A percentile compares a stretch with the other conserved stretches of the same genome.
phyloP scores from a whole-genome alignment of 495 filamentous ascomycete species.

The Annulohypoxylon bovei region DNA sequence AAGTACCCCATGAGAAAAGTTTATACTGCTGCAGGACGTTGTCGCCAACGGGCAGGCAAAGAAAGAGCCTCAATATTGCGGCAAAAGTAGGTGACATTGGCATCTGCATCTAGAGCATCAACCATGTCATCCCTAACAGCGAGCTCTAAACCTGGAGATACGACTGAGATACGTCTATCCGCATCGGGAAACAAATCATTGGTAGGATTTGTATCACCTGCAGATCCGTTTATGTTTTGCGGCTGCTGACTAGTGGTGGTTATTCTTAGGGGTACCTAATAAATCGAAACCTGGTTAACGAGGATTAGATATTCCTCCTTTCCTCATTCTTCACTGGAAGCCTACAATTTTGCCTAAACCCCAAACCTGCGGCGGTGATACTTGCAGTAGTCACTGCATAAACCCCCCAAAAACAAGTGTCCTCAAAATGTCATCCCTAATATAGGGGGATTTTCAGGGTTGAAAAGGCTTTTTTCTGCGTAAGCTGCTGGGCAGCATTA shows the following conservation, averaged over 20 bases:
- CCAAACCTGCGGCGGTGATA: constrained; percentile 9
- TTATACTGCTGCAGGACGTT: constrained; percentile 15
- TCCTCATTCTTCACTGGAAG: constrained; percentile 22
- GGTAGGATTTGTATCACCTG: constrained; percentile 34
- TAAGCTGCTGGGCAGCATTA: constrained; percentile 25
- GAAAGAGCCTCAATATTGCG: constrained; percentile 1
- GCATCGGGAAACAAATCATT: constrained; percentile 13
- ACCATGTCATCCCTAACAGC: constrained; percentile 20
- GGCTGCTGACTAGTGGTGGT: constrained; percentile 32
- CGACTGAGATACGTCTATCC: constrained; percentile 7
- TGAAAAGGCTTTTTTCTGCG: constrained; percentile 24
- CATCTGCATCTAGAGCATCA: constrained; percentile 6
- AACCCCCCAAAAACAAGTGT: constrained; percentile 20
- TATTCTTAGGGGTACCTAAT: constrained; percentile 35
- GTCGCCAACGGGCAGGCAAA: constrained; percentile 1
- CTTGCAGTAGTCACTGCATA: constrained; percentile 33
- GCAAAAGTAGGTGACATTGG: background rate
- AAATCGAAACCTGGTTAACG: constrained; percentile 24
- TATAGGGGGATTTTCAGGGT: constrained; percentile 4
- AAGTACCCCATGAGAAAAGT: background rate
- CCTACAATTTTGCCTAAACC: constrained; percentile 14
- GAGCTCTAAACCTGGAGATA: constrained; percentile 7
- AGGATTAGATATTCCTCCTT: constrained; percentile 3
- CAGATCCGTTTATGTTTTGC: constrained; percentile 36
- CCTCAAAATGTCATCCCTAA: constrained; percentile 27